Conservation (phyloP, 495 filamentous ascomycete species). For the Pseudomonodictys pantanalensis region DNA sequence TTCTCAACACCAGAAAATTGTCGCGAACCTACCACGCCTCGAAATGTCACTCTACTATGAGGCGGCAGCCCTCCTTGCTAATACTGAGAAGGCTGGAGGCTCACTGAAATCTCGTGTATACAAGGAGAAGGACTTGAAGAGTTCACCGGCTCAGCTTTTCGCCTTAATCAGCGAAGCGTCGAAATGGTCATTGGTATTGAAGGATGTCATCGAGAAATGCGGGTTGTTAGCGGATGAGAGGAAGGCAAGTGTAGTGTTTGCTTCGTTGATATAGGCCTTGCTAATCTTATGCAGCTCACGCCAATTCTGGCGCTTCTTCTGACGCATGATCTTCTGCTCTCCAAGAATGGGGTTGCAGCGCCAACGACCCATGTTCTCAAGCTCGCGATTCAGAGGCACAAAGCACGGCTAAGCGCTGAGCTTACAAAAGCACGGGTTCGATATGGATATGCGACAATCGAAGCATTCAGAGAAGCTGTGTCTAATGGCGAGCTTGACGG, state of each 20-base stretch:
- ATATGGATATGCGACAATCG: slow-evolving; percentile 61
- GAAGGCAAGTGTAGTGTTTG: slow-evolving; percentile 60
- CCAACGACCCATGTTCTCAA: slow-evolving; percentile 73
- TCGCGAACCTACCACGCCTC: background rate
- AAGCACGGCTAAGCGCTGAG: slow-evolving; percentile 74
- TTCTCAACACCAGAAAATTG: background rate
- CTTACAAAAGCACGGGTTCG: slow-evolving; percentile 74
- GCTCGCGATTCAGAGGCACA: slow-evolving; percentile 72
- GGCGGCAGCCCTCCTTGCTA: slow-evolving; percentile 68
- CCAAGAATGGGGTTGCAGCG: slow-evolving; percentile 75
- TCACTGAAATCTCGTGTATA: slow-evolving; percentile 84
- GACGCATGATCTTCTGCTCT: slow-evolving; percentile 78
- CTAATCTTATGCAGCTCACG: slow-evolving; percentile 60
- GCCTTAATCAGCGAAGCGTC: slow-evolving; percentile 78
- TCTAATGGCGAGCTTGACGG: slow-evolving; percentile 37
- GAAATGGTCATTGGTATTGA: slow-evolving; percentile 84
- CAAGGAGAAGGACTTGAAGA: slow-evolving; percentile 65
- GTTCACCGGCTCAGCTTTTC: slow-evolving; percentile 76
- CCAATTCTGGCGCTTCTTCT: slow-evolving; percentile 78
- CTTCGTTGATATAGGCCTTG: background rate
- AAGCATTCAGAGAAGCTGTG: slow-evolving; percentile 59
- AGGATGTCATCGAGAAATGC: slow-evolving; percentile 78
- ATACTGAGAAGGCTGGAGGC: slow-evolving; percentile 58
- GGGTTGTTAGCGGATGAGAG: slow-evolving; percentile 56
- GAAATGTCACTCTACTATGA: slow-evolving; percentile 95